phyloP scores from a whole-genome alignment of 2,329 filamentous ascomycete genomes.

The Exophiala bonariae region DNA sequence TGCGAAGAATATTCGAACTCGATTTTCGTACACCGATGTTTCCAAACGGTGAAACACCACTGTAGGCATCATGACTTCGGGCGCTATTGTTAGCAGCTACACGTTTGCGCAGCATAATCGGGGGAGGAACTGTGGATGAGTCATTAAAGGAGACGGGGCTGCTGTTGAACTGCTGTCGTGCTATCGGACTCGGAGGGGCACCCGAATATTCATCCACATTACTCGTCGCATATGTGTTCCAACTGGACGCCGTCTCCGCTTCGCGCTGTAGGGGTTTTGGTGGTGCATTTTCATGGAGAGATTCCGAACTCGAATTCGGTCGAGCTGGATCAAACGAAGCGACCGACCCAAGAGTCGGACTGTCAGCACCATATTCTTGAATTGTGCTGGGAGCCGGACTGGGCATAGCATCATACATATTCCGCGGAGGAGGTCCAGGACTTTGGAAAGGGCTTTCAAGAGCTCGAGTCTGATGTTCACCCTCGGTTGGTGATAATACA shows the following conservation, averaged over 20 bases:
- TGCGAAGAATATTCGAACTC: constrained; percentile 22
- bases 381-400: constrained; percentile 12
- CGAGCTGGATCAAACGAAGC: constrained; percentile 5
- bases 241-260: constrained; percentile 52
- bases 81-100: constrained; percentile 21
- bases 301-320: constrained; percentile 18
- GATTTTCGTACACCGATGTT: constrained; percentile 21
- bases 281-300: constrained; percentile 5
- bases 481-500: constrained; percentile 20
- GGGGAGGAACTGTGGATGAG: constrained; percentile 28
- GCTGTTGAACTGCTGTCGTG: constrained; percentile 41
- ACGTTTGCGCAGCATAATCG: constrained; percentile 43
- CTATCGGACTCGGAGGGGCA: constrained; percentile 32
- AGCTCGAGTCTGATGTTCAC: not conserved
- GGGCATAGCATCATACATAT: constrained; percentile 2
- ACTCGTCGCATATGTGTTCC: constrained; percentile 62
- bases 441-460: constrained; percentile 24
- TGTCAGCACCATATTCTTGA: constrained; percentile 15
- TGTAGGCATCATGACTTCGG: constrained; percentile 38
- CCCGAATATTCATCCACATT: constrained; percentile 33
- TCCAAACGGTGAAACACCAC: constrained; percentile 30
- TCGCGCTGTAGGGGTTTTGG: constrained; percentile 21
- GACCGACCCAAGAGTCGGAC: constrained; percentile 20
- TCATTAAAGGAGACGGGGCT: constrained; percentile 36
- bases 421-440: constrained; percentile 8